Percentiles rank a stretch among this genome's conserved stretches.
Evolutionary conservation across 2,329 filamentous ascomycete species (phyloP).

Genomic region (Fusarium illudens): DNA sequence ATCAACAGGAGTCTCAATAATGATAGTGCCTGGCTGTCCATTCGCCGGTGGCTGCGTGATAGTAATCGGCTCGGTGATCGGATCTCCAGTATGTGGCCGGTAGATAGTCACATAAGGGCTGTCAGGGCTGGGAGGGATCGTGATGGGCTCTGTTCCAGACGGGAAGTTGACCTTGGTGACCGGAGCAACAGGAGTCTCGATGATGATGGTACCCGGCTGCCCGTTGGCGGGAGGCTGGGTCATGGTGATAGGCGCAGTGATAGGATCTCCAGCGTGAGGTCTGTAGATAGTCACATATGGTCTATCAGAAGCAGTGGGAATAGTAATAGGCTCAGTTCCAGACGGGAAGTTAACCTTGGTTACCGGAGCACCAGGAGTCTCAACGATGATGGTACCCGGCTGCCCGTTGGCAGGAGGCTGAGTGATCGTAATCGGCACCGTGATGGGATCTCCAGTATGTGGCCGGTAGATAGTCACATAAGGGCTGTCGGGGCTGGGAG

Average conservation of each 20-base stretch:
- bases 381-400: slow-evolving; percentile 28
- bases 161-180: not conserved
- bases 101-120: not conserved
- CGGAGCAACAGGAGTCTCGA: not conserved
- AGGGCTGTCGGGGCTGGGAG: slow-evolving; percentile 23
- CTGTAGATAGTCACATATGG: slow-evolving; percentile 23
- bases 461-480: slow-evolving; percentile 4
- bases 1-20: slow-evolving; percentile 18
- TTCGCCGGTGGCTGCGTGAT: too few species aligned
- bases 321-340: slow-evolving; percentile 7
- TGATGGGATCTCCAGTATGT: slow-evolving; percentile 25
- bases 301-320: slow-evolving; percentile 14
- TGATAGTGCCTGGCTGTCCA: too few species aligned
- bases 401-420: slow-evolving; percentile 24
- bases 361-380: slow-evolving; percentile 14
- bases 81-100: slow-evolving; percentile 5
- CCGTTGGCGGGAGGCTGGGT: slow-evolving; percentile 6
- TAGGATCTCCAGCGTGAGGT: slow-evolving; percentile 18
- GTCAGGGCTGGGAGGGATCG: not conserved
- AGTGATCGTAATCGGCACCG: slow-evolving; percentile 26
- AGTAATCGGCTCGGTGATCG: slow-evolving; percentile 20
- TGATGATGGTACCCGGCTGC: slow-evolving; percentile 22
- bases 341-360: slow-evolving; percentile 4
- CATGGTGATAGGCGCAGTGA: slow-evolving; percentile 22
- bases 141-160: not conserved